A percentile compares a stretch with the other conserved stretches of the same genome.
These are phyloP conservation scores for Suillus subalutaceus DNA, from an alignment of 768 basidiomycete species.

Conservation along the genomic window DNA sequence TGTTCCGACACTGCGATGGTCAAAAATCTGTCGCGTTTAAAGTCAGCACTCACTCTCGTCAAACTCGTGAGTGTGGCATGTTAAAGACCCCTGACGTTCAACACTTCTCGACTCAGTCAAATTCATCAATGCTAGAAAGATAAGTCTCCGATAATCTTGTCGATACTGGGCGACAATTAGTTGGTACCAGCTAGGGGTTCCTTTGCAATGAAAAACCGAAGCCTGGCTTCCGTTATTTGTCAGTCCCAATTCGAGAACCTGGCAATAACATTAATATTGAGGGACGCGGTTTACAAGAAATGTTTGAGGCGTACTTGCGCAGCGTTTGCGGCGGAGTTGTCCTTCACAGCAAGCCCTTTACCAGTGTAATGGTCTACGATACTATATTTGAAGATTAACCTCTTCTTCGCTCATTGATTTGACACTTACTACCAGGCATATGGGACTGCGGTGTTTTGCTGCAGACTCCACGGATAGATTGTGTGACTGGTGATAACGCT, in stretches of 20 bases:
- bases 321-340: constrained; percentile 3
- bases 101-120: background rate
- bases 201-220: constrained; percentile 17
- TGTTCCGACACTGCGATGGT: background rate
- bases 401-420: background rate
- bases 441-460: background rate
- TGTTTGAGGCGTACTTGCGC: background rate
- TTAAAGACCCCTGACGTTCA: background rate
- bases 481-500: constrained; percentile 5
- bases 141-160: background rate
- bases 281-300: background rate
- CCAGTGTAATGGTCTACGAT: constrained; percentile 11
- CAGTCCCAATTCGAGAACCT: background rate
- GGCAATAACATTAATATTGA: background rate
- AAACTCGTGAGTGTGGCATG: background rate
- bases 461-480: constrained; percentile 11
- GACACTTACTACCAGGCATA: constrained; percentile 12
- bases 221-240: constrained; percentile 7
- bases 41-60: background rate
- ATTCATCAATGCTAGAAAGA: background rate
- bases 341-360: constrained; percentile 3
- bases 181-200: constrained; percentile 4
- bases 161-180: background rate
- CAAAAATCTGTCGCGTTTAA: background rate
- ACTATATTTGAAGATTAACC: background rate